Percentiles rank a stretch among this genome's conserved stretches.
These are phyloP conservation scores for Vaccinium macrocarpon DNA, from an alignment of 148 eudicot species.

Conservation along the genomic window DNA sequence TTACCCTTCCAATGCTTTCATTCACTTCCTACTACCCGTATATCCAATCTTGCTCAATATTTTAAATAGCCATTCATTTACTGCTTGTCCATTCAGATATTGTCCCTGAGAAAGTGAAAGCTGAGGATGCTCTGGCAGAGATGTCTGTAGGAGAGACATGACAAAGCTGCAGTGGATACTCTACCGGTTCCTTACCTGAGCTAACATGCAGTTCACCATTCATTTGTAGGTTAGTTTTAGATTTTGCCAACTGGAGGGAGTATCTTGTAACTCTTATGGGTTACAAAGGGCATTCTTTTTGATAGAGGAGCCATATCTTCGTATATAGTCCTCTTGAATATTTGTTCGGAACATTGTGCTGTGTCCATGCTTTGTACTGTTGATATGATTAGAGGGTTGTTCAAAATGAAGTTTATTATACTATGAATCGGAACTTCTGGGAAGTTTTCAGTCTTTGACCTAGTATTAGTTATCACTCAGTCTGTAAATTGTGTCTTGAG, in stretches of 20 bases:
- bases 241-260: not conserved
- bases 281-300: not conserved
- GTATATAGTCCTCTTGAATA: not conserved
- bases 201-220: not conserved
- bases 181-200: not conserved
- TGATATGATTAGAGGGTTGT: not conserved
- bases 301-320: not conserved
- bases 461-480: not conserved
- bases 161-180: not conserved
- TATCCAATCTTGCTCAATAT: not conserved
- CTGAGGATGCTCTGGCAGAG: slow-evolving; percentile 71
- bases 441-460: not conserved
- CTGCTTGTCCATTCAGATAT: slow-evolving; percentile 45
- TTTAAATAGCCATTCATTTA: not conserved
- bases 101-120: slow-evolving; percentile 79
- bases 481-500: not conserved
- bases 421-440: not conserved
- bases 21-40: not conserved
- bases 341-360: not conserved
- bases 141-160: slow-evolving; percentile 29
- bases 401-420: not conserved
- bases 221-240: not conserved
- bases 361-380: not conserved
- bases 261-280: not conserved
- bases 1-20: not conserved